A percentile compares a stretch with the other conserved stretches of the same genome.
Conservation (phyloP, 768 basidiomycete genomes). For the Russula sp. region DNA sequence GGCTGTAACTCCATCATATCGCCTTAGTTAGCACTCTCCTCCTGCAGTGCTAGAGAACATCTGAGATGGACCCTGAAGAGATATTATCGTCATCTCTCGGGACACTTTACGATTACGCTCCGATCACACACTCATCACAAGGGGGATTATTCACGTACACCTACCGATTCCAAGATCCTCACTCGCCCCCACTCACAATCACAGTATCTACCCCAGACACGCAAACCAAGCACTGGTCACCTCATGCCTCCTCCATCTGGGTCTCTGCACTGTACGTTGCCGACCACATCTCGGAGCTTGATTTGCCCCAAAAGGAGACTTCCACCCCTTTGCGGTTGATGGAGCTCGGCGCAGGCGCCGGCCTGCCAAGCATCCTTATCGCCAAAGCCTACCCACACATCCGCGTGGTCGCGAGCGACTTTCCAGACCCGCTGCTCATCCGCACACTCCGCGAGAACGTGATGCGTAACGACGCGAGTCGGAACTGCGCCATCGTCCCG, state of each 20-base stretch:
- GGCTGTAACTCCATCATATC: neutral
- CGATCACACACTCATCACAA: slow-evolving; percentile 53
- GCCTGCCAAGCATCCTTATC: slow-evolving; percentile 65
- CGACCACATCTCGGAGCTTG: slow-evolving; percentile 51
- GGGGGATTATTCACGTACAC: slow-evolving; percentile 49
- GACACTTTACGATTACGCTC: slow-evolving; percentile 54
- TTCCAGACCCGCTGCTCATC: slow-evolving; percentile 61
- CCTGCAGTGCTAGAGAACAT: too few species aligned
- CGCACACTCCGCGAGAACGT: slow-evolving; percentile 54
- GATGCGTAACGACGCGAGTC: slow-evolving; percentile 41
- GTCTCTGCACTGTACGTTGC: slow-evolving; percentile 59
- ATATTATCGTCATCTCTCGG: slow-evolving; percentile 60
- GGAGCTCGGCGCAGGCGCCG: slow-evolving; percentile 71
- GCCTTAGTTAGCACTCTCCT: too few species aligned
- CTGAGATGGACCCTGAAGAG: slow-evolving; percentile 46
- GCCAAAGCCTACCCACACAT: slow-evolving; percentile 41
- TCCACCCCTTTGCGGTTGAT: slow-evolving; percentile 37
- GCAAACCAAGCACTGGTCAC: slow-evolving; percentile 58
- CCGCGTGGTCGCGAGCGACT: slow-evolving; percentile 56
- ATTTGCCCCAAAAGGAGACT: slow-evolving; percentile 26
- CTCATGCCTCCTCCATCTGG: slow-evolving; percentile 80
- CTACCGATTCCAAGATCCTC: slow-evolving; percentile 8
- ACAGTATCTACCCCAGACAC: slow-evolving; percentile 59
- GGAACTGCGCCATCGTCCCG: slow-evolving; percentile 47
- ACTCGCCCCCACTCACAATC: slow-evolving; percentile 29